phyloP scores from a whole-genome alignment of 2,329 filamentous ascomycete species.

The Aspergillus unguis region DNA sequence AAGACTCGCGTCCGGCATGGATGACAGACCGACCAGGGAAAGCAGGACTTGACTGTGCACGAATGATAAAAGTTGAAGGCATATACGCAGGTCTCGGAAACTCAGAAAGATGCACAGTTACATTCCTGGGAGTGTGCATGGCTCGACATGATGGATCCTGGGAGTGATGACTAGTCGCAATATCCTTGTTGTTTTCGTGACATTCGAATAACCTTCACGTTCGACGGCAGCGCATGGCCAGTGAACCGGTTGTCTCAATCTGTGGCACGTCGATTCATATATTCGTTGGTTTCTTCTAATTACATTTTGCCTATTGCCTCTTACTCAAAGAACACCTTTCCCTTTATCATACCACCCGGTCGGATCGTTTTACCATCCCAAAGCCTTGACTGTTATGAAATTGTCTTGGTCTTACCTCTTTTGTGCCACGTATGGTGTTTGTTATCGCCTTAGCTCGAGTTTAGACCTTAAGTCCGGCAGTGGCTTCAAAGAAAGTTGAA shows the following conservation, averaged over 20 bases:
- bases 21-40: slow-evolving; percentile 8
- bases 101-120: slow-evolving; percentile 5
- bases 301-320: slow-evolving; percentile 25
- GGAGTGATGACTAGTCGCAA: background rate
- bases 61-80: slow-evolving; percentile 9
- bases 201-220: background rate
- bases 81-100: background rate
- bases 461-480: slow-evolving; percentile 25
- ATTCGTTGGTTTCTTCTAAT: slow-evolving; percentile 20
- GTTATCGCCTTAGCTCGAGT: slow-evolving; percentile 24
- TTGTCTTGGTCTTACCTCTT: slow-evolving; percentile 18
- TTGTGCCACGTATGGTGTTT: slow-evolving; percentile 24
- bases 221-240: slow-evolving; percentile 6
- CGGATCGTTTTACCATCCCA: slow-evolving; percentile 13
- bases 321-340: slow-evolving; percentile 29
- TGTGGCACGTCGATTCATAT: slow-evolving; percentile 19
- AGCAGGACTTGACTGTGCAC: slow-evolving; percentile 10
- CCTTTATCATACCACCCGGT: slow-evolving; percentile 18
- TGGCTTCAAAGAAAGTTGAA: slow-evolving; percentile 24
- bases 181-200: background rate
- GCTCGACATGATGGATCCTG: background rate
- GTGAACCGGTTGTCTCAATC: slow-evolving; percentile 16
- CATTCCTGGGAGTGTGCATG: background rate
- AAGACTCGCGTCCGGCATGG: slow-evolving; percentile 29
- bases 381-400: slow-evolving; percentile 20